Percentiles rank a stretch among this genome's conserved stretches.
These are phyloP conservation scores for Daldinia decipiens DNA, from an alignment of 495 filamentous ascomycete genomes.

Conservation along the genomic window DNA sequence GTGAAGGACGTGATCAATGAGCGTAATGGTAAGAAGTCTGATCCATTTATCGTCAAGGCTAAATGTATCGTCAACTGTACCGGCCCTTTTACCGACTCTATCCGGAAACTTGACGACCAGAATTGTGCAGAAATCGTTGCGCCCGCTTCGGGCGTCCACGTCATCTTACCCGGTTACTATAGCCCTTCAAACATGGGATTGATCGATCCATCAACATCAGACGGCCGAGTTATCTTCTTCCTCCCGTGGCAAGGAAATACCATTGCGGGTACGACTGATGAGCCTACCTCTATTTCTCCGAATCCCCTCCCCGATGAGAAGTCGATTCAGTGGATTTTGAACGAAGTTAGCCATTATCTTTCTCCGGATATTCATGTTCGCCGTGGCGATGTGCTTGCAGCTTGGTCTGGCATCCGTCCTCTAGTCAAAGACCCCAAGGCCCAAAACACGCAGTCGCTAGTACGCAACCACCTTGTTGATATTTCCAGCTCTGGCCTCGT, in stretches of 20 bases:
- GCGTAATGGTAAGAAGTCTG: slow-evolving; percentile 55
- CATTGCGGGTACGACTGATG: slow-evolving; percentile 96
- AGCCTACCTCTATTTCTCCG: slow-evolving; percentile 79
- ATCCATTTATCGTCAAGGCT: slow-evolving; percentile 80
- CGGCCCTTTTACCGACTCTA: slow-evolving; percentile 92
- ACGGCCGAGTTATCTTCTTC: slow-evolving; percentile 98
- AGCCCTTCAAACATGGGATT: slow-evolving; percentile 95
- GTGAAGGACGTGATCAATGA: slow-evolving; percentile 79
- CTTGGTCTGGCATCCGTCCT: slow-evolving; percentile 95
- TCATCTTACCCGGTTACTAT: slow-evolving; percentile 96
- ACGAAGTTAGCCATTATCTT: slow-evolving; percentile 88
- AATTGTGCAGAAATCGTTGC: slow-evolving; percentile 86
- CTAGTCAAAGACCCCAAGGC: slow-evolving; percentile 94
- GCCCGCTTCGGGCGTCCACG: slow-evolving; percentile 91
- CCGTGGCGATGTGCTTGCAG: slow-evolving; percentile 92
- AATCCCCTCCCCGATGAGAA: slow-evolving; percentile 90
- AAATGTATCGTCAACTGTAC: slow-evolving; percentile 97
- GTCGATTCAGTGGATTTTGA: slow-evolving; percentile 96
- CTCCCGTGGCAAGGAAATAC: slow-evolving; percentile 99
- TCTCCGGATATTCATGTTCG: slow-evolving; percentile 94
- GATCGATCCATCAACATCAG: slow-evolving; percentile 93
- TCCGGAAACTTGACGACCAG: slow-evolving; percentile 87
- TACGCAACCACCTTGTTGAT: slow-evolving; percentile 93
- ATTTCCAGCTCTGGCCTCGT: slow-evolving; percentile 86
- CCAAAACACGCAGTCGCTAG: slow-evolving; percentile 91